Conservation (phyloP, 148 eudicot species). For the Chenopodium formosanum region DNA sequence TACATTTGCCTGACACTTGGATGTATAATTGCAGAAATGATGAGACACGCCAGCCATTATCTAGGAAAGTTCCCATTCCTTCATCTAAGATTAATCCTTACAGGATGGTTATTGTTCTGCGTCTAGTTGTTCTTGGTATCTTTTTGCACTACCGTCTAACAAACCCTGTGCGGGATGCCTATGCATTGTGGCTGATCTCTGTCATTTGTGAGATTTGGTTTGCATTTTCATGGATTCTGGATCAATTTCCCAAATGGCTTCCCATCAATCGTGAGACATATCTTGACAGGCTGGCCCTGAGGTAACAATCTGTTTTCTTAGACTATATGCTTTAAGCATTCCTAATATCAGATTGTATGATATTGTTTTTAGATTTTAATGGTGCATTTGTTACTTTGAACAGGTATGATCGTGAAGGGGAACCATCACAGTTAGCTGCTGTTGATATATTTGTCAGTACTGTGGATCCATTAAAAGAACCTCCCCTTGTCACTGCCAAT, state of each 20-base stretch:
- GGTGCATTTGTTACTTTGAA: not conserved
- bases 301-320: constrained; percentile 26
- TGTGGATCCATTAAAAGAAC: constrained; percentile 49
- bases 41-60: constrained; percentile 89
- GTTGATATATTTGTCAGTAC: constrained; percentile 51
- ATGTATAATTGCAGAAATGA: constrained; percentile 64
- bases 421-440: constrained; percentile 47
- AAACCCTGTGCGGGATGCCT: constrained; percentile 72
- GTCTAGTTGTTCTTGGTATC: constrained; percentile 72
- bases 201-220: constrained; percentile 52
- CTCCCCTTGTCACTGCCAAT: constrained; percentile 51
- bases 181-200: constrained; percentile 42
- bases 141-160: constrained; percentile 92
- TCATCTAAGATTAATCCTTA: constrained; percentile 92
- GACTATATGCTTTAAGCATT: not conserved
- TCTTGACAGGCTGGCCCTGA: constrained; percentile 49
- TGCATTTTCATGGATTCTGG: constrained; percentile 47
- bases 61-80: constrained; percentile 89
- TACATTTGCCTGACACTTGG: not conserved
- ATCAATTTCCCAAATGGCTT: constrained; percentile 56
- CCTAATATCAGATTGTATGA: not conserved
- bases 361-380: not conserved
- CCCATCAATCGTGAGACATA: constrained; percentile 49
- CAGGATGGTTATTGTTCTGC: constrained; percentile 86
- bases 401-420: constrained; percentile 51